phyloP scores from a whole-genome alignment of 2,329 filamentous ascomycete genomes.

The Hypoxylon sp. region DNA sequence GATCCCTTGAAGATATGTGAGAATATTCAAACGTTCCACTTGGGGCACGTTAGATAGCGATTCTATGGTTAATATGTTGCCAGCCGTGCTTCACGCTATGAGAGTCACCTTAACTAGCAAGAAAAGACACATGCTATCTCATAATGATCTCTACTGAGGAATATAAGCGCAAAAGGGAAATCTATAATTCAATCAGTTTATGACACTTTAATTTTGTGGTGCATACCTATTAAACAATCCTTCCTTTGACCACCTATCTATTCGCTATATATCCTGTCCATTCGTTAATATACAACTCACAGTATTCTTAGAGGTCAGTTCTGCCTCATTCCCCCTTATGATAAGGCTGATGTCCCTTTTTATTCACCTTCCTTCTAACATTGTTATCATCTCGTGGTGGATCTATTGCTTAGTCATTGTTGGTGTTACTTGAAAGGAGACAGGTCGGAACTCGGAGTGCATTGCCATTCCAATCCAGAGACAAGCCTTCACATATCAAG shows the following conservation, averaged over 20 bases:
- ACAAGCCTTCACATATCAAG: background rate
- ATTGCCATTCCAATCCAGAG: background rate
- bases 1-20: background rate
- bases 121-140: background rate
- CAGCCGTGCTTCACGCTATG: background rate
- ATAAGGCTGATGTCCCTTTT: background rate
- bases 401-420: too few species aligned
- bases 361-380: background rate
- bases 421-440: background rate
- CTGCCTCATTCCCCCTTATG: background rate
- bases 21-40: background rate
- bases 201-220: too few species aligned
- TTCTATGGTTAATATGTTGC: constrained; percentile 10
- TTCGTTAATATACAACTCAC: too few species aligned
- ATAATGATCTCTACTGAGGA: background rate
- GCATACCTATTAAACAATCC: background rate
- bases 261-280: too few species aligned
- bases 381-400: background rate
- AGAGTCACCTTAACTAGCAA: too few species aligned
- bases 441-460: background rate
- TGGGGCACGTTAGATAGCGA: background rate
- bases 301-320: background rate
- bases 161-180: background rate
- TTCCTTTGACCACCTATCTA: background rate
- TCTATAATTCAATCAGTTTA: too few species aligned